phyloP scores from a whole-genome alignment of 2,329 filamentous ascomycete genomes.

The Alternaria sp. region DNA sequence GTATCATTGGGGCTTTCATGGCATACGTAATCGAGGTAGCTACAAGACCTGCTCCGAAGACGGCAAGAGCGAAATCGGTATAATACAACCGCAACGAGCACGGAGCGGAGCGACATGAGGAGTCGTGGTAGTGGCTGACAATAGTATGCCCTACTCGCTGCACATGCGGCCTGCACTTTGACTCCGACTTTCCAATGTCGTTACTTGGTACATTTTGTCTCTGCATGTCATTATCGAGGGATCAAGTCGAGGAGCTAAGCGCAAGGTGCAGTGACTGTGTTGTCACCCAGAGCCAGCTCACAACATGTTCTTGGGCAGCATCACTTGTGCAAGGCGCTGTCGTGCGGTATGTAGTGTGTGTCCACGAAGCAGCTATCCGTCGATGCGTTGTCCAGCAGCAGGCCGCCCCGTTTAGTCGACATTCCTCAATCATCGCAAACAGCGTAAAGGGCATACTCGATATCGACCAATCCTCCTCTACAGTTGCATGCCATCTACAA shows the following conservation, averaged over 20 bases:
- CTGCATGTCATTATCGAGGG: conserved; percentile 1
- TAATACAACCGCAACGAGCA: conserved; percentile 2
- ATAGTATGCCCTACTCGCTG: conserved; percentile 16
- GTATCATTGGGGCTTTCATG: conserved; percentile 14
- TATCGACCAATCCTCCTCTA: not conserved
- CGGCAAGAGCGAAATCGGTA: conserved; percentile 3
- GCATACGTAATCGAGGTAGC: conserved; percentile 18
- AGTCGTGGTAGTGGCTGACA: conserved; percentile 27
- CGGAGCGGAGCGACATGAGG: conserved; percentile 1
- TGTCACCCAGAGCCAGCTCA: conserved; percentile 19
- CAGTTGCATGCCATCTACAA: not conserved
- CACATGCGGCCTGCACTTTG: conserved; percentile 11
- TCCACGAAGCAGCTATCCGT: conserved; percentile 27
- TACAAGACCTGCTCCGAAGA: conserved; percentile 13
- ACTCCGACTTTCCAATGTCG: not conserved
- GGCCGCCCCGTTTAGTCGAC: conserved; percentile 4
- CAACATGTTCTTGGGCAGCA: conserved; percentile 25
- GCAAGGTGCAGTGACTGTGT: conserved; percentile 28
- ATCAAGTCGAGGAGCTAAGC: conserved; percentile 33
- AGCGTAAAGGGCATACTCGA: not conserved
- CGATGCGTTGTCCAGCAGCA: conserved; percentile 23
- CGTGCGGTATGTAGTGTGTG: conserved; percentile 32
- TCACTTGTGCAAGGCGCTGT: conserved; percentile 27
- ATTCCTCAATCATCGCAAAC: not conserved
- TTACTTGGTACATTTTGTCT: not conserved